Conservation (phyloP, 2,329 filamentous ascomycete species). For the Colletotrichum karsti region DNA sequence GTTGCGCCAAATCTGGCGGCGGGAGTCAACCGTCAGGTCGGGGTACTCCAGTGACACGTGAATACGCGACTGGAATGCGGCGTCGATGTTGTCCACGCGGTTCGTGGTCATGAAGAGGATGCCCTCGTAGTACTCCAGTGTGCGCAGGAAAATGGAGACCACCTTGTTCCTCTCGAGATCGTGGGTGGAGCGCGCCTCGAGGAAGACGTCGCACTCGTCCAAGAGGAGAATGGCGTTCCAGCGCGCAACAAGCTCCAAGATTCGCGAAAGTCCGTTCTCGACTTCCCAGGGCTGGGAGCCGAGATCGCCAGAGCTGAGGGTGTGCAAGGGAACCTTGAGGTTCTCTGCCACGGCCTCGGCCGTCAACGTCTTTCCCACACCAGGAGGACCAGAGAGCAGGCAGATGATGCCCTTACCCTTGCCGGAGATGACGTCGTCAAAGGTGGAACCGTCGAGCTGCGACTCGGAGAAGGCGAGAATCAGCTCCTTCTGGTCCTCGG, state of each 20-base stretch:
- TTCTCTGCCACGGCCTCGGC: constrained; percentile 59
- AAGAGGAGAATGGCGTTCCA: constrained; percentile 52
- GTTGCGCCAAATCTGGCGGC: constrained; percentile 48
- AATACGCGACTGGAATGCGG: constrained; percentile 56
- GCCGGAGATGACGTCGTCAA: constrained; percentile 61
- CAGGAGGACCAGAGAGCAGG: constrained; percentile 56
- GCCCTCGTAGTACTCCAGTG: constrained; percentile 57
- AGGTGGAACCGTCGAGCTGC: constrained; percentile 53
- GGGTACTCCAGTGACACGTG: constrained; percentile 58
- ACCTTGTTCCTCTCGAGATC: constrained; percentile 43
- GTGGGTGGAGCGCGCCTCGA: constrained; percentile 45
- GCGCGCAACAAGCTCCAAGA: constrained; percentile 71
- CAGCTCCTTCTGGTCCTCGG: constrained; percentile 58
- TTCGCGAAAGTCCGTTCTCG: constrained; percentile 63
- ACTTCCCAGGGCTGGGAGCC: constrained; percentile 72
- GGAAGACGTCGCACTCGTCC: constrained; percentile 53
- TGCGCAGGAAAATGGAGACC: constrained; percentile 49
- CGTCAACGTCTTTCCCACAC: constrained; percentile 59
- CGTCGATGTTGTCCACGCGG: constrained; percentile 53
- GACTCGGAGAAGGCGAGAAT: constrained; percentile 59
- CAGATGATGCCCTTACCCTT: constrained; percentile 61
- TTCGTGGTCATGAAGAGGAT: constrained; percentile 60
- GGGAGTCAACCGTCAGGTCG: constrained; percentile 44
- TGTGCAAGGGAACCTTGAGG: constrained; percentile 57
- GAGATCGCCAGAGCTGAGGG: constrained; percentile 72